phyloP scores from a whole-genome alignment of 352 stramenopile species.

The Phytophthora sansomeana region DNA sequence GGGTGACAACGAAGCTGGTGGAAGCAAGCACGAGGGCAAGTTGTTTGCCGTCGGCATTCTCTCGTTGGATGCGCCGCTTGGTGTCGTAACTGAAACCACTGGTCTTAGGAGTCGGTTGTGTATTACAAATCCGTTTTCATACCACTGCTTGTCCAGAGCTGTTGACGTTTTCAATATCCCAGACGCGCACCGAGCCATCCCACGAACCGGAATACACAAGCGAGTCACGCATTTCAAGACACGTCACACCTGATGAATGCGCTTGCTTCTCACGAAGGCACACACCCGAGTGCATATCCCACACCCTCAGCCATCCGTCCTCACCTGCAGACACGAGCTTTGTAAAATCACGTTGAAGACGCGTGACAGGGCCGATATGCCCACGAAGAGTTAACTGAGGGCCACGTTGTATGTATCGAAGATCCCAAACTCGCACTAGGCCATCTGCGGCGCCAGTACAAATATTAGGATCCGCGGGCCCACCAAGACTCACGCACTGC shows the following conservation, averaged over 20 bases:
- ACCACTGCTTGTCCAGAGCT: conserved; percentile 23
- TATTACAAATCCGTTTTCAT: conserved; percentile 4
- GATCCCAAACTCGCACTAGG: conserved; percentile 83
- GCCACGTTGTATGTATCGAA: conserved; percentile 76
- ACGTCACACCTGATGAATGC: conserved; percentile 73
- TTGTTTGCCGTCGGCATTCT: conserved; percentile 14
- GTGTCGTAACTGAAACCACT: conserved; percentile 8
- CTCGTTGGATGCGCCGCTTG: conserved; percentile 2
- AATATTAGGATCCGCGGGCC: conserved; percentile 78
- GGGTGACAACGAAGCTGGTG: conserved; percentile 9
- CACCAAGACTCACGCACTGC: conserved; percentile 73
- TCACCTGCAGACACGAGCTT: conserved; percentile 82
- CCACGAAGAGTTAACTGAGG: conserved; percentile 65
- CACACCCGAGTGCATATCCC: conserved; percentile 83
- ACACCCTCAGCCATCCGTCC: conserved; percentile 75
- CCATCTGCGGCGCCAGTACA: conserved; percentile 80
- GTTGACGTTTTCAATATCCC: conserved; percentile 62
- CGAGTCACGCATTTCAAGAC: conserved; percentile 65
- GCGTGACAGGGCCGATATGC: conserved; percentile 62
- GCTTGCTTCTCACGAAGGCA: conserved; percentile 63
- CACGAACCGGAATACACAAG: conserved; percentile 77
- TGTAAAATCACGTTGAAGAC: conserved; percentile 82
- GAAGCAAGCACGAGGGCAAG: conserved; percentile 11
- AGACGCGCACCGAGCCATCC: conserved; percentile 77
- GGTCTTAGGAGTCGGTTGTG: neutral